Base-by-base conservation (phyloP, 495 filamentous ascomycete genomes). In the Talaromyces proteolyticus region DNA sequence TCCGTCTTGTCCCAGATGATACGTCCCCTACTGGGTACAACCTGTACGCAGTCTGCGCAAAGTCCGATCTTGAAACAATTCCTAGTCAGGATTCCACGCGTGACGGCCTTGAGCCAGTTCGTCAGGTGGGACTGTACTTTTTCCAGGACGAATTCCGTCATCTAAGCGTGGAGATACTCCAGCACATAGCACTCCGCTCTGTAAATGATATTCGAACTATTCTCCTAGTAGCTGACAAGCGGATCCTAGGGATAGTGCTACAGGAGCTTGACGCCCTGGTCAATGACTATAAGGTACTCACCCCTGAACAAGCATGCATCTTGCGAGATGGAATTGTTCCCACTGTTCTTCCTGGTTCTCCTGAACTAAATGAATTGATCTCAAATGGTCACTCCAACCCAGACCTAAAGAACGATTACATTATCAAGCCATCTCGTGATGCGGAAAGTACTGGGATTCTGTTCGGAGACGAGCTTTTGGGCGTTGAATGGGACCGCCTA, bases 141-240 rank as follows among this genome's bases (percentile, higher is more conserved):
- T 65, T 72, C 24, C 72, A 72, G 40, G 53, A 57, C 3, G 73
- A 76, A 49, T 37, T 76, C 4, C 50, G 46, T 21, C 49, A 25
- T 14, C 25, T 76, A 4, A 6, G 21, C 4, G 42, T 42, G 0
- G 65, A 74, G 22, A 58, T 72, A 38, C 53, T 60, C 4, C 63
- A 50, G 0, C 54, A 69, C 19, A 21, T 73, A 14, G 59, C 57
- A 12, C 22, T 61, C 4, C 49, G 60, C 4, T 70, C 69, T 50
- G 64, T 63, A 43, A 74, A 75, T 34, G 68, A 75, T 45, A 58
- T 75, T 39, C 63, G 70, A 4, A 69, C 65, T 7, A 57, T 75
- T 8, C 55, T 69, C 4, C 59, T 75, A 2, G 58, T 60, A 10
- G 71, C 73, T 50, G 72, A 74, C 44, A 75, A 75, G 53, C 58